These are phyloP conservation scores for Chionographis japonica DNA, from an alignment of 106 monocot species.

Conservation along the genomic window DNA sequence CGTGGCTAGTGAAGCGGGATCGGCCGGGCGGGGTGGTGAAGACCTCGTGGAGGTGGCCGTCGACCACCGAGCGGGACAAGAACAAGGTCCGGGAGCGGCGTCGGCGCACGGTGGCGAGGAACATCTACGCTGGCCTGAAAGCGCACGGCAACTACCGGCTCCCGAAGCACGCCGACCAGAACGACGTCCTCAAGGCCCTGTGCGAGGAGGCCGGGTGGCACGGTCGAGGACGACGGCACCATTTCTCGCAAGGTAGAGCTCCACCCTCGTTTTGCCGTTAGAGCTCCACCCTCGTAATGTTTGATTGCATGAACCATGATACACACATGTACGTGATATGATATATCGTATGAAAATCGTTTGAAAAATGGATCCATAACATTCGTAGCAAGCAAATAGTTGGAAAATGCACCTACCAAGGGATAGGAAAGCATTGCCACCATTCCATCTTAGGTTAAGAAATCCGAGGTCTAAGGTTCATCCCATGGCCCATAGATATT, in stretches of 20 bases:
- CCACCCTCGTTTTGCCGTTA: background rate
- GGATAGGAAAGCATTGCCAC: too few species aligned
- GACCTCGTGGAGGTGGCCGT: constrained; percentile 10
- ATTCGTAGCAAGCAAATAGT: too few species aligned
- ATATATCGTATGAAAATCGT: background rate
- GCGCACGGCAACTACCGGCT: background rate
- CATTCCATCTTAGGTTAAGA: too few species aligned
- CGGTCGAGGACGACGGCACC: constrained; percentile 13
- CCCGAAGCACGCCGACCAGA: constrained; percentile 13
- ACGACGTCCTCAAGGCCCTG: constrained; percentile 13
- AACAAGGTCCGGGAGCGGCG: constrained; percentile 2
- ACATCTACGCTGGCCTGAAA: constrained; percentile 3
- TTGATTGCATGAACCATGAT: too few species aligned
- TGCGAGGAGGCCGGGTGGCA: constrained; percentile 15
- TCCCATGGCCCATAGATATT: too few species aligned
- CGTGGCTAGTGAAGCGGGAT: constrained; percentile 34
- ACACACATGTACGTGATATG: too few species aligned
- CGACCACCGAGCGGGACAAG: constrained; percentile 3
- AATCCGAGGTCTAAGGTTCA: too few species aligned
- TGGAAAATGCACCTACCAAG: too few species aligned
- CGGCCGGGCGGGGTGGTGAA: constrained; percentile 14
- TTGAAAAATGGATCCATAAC: too few species aligned
- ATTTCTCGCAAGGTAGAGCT: background rate
- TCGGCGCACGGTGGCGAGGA: constrained; percentile 1
- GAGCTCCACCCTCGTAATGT: background rate